Conservation (phyloP, 1,284 basidiomycete species). For the Thecaphora frezii region DNA sequence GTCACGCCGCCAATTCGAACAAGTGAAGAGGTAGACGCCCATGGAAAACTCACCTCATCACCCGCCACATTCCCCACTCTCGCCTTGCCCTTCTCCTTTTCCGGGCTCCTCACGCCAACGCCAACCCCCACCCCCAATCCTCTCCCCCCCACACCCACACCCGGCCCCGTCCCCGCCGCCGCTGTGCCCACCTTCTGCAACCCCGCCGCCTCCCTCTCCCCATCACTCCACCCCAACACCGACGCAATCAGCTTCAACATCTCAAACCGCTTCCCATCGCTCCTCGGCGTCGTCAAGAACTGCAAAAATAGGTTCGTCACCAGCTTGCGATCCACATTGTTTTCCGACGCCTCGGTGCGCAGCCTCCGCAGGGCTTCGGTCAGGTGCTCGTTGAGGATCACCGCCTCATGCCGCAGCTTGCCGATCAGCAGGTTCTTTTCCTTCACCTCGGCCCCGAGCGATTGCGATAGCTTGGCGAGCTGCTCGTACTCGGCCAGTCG, state of each 20-base stretch:
- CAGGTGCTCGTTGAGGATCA: constrained; percentile 88
- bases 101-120: background rate
- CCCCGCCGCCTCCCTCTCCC: constrained; percentile 62
- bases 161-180: background rate
- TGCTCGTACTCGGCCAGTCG: background rate
- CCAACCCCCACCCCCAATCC: constrained; percentile 1
- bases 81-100: background rate
- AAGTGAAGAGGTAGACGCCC: background rate
- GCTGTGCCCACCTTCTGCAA: background rate
- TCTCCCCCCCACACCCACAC: background rate
- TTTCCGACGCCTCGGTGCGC: constrained; percentile 78
- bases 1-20: no score
- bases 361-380: constrained; percentile 94
- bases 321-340: constrained; percentile 84
- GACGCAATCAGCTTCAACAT: constrained; percentile 87
- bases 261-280: constrained; percentile 92
- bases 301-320: constrained; percentile 93
- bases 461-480: constrained; percentile 61
- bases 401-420: constrained; percentile 84
- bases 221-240: constrained; percentile 85
- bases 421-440: constrained; percentile 89
- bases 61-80: constrained; percentile 6
- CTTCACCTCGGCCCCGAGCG: constrained; percentile 84
- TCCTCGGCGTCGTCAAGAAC: constrained; percentile 85
- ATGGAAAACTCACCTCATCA: constrained; percentile 32